These are phyloP conservation scores for Angophora floribunda DNA, from an alignment of 345 rosid genomes.

Conservation along the genomic window DNA sequence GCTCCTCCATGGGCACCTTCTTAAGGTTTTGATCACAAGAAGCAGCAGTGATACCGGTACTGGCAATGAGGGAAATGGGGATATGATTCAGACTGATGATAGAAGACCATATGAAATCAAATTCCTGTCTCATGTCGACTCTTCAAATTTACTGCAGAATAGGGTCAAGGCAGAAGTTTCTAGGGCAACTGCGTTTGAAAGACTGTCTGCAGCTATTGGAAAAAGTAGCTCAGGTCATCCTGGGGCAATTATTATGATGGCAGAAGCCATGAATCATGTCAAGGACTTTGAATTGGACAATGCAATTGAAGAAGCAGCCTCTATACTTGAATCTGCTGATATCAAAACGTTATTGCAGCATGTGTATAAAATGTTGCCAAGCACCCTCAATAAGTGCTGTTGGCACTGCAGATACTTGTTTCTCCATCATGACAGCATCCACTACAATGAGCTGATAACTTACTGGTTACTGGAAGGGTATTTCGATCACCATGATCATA, in stretches of 20 bases:
- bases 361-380: neutral
- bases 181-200: neutral
- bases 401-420: neutral
- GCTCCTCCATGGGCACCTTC: neutral
- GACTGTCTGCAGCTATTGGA: neutral
- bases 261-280: neutral
- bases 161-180: neutral
- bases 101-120: neutral
- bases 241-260: neutral
- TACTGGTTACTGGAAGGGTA: conserved; percentile 70
- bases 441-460: conserved; percentile 35
- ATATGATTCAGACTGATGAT: neutral
- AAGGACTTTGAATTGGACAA: neutral
- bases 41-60: neutral
- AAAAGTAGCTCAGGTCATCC: neutral
- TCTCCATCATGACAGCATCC: neutral
- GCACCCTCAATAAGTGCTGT: neutral
- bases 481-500: conserved; percentile 26
- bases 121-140: neutral
- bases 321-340: neutral
- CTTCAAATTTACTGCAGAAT: neutral
- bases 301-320: neutral
- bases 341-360: neutral
- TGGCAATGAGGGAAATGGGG: neutral
- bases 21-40: neutral